Evolutionary conservation across 305 asterid genomes (phyloP).

Genomic region (Fraxinus greggii): DNA sequence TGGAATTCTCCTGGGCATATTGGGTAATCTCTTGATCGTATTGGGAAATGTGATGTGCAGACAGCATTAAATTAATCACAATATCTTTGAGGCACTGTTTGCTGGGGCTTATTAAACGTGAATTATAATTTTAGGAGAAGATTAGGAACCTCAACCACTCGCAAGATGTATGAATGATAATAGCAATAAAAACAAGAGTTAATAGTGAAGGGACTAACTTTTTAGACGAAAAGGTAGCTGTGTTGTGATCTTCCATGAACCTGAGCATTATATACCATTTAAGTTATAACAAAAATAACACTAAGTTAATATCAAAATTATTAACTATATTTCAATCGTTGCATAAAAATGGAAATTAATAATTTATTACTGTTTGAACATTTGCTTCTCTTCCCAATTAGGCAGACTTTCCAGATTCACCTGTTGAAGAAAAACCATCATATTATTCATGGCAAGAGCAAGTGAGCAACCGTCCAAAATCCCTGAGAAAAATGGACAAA

Average conservation of each 20-base stretch:
- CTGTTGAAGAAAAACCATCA: constrained; percentile 39
- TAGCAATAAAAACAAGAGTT: constrained; percentile 3
- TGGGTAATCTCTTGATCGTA: background rate
- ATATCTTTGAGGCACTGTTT: background rate
- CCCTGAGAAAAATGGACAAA: constrained; percentile 10
- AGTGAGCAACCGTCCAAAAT: background rate
- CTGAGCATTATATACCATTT: constrained; percentile 42
- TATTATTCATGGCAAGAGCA: constrained; percentile 18
- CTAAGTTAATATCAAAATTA: background rate
- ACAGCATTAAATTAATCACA: background rate
- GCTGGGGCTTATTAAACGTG: background rate
- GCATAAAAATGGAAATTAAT: background rate
- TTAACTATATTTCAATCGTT: background rate
- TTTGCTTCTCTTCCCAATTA: constrained; percentile 92
- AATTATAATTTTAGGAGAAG: background rate
- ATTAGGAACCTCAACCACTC: background rate
- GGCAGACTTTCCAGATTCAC: constrained; percentile 91
- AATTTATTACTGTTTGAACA: constrained; percentile 73
- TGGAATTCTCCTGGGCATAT: background rate
- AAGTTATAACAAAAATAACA: background rate
- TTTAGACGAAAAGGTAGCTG: constrained; percentile 95
- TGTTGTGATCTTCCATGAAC: constrained; percentile 98
- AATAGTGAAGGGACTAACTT: constrained; percentile 55
- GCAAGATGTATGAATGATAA: background rate
- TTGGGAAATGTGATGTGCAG: background rate